Conservation (phyloP, 352 stramenopile species). For the Pythium dissotocum region DNA sequence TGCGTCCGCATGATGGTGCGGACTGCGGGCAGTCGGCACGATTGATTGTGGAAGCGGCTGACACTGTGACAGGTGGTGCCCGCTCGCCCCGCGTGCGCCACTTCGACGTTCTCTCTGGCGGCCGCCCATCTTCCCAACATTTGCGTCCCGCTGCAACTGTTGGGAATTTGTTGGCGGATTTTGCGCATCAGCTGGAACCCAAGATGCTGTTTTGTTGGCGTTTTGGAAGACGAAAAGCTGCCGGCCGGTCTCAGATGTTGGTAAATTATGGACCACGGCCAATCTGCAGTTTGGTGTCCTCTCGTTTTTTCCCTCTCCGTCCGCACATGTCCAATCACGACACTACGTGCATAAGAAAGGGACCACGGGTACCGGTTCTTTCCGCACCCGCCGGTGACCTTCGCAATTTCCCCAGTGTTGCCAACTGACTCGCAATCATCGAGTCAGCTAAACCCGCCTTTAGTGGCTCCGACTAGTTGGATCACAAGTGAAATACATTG, state of each 20-base stretch:
- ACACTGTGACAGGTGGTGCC: slow-evolving; percentile 3
- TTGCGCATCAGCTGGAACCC: background rate
- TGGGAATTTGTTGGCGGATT: slow-evolving; percentile 7
- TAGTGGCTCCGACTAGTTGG: background rate
- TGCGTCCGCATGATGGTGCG: background rate
- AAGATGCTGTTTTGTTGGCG: background rate
- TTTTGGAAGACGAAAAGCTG: background rate
- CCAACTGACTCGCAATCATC: background rate
- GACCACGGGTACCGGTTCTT: background rate
- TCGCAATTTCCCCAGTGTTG: background rate
- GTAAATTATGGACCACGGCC: background rate
- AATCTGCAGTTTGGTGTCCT: background rate
- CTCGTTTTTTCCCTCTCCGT: background rate
- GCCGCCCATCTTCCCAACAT: slow-evolving; percentile 1
- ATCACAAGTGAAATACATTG: background rate
- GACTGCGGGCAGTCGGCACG: background rate
- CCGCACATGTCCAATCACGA: background rate
- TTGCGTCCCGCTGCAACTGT: background rate
- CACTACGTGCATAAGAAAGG: background rate
- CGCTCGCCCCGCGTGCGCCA: background rate
- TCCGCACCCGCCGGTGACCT: background rate
- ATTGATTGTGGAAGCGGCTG: background rate
- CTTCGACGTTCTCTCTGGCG: slow-evolving; percentile 7
- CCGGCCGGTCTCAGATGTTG: slow-evolving; percentile 1
- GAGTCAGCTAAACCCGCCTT: background rate